A percentile compares a stretch with the other conserved stretches of the same genome.
These are phyloP conservation scores for Penicillium sp. DNA, from an alignment of 2,329 filamentous ascomycete species.

Conservation along the genomic window DNA sequence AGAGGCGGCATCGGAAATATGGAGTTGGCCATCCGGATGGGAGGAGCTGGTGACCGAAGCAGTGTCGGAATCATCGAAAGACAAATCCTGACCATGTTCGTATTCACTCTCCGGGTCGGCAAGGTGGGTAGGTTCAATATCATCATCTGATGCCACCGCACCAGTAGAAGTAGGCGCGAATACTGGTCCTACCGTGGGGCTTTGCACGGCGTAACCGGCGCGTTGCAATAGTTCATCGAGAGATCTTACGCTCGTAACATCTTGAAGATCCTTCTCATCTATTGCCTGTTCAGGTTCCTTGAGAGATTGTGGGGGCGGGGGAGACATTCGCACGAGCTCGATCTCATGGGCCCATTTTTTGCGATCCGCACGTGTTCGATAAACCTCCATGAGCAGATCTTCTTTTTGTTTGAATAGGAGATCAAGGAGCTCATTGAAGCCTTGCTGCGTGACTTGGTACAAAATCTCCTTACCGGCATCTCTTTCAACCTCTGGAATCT, in stretches of 20 bases:
- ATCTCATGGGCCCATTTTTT: constrained; percentile 52
- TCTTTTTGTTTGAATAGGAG: constrained; percentile 80
- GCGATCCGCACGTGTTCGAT: constrained; percentile 62
- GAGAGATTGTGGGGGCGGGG: constrained; percentile 24
- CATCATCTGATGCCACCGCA: constrained; percentile 22
- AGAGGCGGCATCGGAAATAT: constrained; percentile 1
- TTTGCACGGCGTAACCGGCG: constrained; percentile 40
- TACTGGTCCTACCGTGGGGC: constrained; percentile 24
- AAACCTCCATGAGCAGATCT: constrained; percentile 68
- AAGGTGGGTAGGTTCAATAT: constrained; percentile 25
- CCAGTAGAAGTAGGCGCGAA: constrained; percentile 26
- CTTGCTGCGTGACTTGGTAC: constrained; percentile 87
- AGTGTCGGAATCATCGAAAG: constrained; percentile 15
- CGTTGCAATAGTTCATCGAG: constrained; percentile 45
- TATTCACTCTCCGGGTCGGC: constrained; percentile 21
- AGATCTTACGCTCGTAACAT: constrained; percentile 29
- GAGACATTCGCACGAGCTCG: constrained; percentile 33
- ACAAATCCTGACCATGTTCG: constrained; percentile 6
- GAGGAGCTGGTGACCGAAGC: constrained; percentile 20
- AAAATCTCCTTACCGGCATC: constrained; percentile 86
- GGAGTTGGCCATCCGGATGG: constrained; percentile 8
- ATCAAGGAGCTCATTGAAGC: constrained; percentile 89
- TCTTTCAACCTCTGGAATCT: constrained; percentile 74
- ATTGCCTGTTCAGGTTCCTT: constrained; percentile 8
- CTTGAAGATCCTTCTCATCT: constrained; percentile 23